phyloP scores from a whole-genome alignment of 257 asterid species.

The Nicotiana noctiflora region DNA sequence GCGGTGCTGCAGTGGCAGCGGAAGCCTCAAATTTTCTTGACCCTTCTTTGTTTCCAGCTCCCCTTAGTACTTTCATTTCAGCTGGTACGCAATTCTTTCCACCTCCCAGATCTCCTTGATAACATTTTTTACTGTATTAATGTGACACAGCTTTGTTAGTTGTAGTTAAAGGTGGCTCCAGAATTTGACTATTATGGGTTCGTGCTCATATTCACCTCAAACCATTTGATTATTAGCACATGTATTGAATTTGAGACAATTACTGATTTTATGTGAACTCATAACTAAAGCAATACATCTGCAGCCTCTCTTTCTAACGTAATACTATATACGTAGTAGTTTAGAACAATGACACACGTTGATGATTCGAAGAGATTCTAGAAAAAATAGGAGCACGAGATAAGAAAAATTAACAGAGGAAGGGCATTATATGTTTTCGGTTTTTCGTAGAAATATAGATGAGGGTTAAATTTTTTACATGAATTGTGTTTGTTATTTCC shows the following conservation, averaged over 20 bases:
- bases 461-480: slow-evolving; percentile 7
- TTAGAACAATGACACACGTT: neutral
- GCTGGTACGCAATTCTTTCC: slow-evolving; percentile 99
- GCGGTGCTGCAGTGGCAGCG: slow-evolving; percentile 1
- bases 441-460: slow-evolving; percentile 19
- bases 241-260: too few relatives aligned
- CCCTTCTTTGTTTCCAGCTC: slow-evolving; percentile 50
- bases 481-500: too few relatives aligned
- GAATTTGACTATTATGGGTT: too few relatives aligned
- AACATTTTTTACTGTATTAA: neutral
- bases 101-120: slow-evolving; percentile 58
- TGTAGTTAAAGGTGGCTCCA: neutral
- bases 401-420: slow-evolving; percentile 4
- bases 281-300: too few relatives aligned
- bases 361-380: neutral
- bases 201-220: too few relatives aligned
- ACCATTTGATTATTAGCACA: too few relatives aligned
- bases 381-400: neutral
- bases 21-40: slow-evolving; percentile 39
- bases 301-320: too few relatives aligned
- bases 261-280: too few relatives aligned
- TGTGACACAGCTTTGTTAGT: neutral
- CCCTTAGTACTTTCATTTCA: slow-evolving; percentile 49
- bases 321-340: too few relatives aligned
- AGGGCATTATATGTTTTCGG: slow-evolving; percentile 1